These are phyloP conservation scores for Quercus mongolica DNA, from an alignment of 306 rosid genomes.

Conservation along the genomic window DNA sequence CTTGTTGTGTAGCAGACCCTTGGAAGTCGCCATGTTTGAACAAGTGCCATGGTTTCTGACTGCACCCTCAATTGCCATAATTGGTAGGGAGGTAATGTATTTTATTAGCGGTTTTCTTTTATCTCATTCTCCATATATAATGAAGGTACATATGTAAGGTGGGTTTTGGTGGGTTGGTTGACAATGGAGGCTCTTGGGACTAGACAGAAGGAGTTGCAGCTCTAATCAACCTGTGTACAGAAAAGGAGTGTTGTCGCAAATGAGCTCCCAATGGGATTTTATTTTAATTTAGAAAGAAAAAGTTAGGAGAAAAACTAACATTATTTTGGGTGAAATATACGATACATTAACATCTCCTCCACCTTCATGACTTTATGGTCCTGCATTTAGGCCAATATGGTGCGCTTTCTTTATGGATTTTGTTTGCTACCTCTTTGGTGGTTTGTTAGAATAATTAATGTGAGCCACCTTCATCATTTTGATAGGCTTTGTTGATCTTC, in stretches of 20 bases:
- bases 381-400: too few species aligned
- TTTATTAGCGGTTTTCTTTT: neutral
- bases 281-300: neutral
- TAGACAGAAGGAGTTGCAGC: neutral
- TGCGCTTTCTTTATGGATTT: too few species aligned
- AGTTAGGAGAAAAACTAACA: neutral
- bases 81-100: slow-evolving; percentile 89
- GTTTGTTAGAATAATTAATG: too few species aligned
- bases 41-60: slow-evolving; percentile 82
- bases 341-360: too few species aligned
- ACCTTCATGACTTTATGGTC: too few species aligned
- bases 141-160: too few species aligned
- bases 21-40: slow-evolving; percentile 53
- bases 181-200: neutral
- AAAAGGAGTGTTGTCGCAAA: too few species aligned
- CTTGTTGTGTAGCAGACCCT: slow-evolving; percentile 74
- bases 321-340: neutral
- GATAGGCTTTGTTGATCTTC: too few species aligned
- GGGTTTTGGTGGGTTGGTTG: too few species aligned
- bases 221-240: neutral
- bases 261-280: neutral
- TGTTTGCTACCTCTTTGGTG: too few species aligned
- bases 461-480: too few species aligned
- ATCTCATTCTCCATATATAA: neutral
- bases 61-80: slow-evolving; percentile 75